phyloP scores from a whole-genome alignment of 2,329 filamentous ascomycete genomes.

The Sarocladium strictum region DNA sequence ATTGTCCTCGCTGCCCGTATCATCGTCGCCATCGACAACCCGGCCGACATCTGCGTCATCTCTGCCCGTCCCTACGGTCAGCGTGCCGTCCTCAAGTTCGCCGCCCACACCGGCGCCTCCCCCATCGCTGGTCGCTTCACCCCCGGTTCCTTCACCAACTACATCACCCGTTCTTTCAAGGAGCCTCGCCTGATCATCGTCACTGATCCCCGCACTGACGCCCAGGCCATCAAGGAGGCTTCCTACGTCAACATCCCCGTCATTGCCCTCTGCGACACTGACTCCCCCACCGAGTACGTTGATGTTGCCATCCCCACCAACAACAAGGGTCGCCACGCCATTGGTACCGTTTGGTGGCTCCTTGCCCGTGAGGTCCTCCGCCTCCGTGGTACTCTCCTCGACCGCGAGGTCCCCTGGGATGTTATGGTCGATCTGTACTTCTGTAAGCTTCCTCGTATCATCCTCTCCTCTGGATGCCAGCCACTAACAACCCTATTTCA shows the following conservation, averaged over 20 bases:
- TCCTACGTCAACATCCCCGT: slow-evolving; percentile 99
- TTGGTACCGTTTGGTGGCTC: slow-evolving; percentile 99
- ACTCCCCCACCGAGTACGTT: slow-evolving; percentile 99
- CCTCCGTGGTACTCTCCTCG: slow-evolving; percentile 92
- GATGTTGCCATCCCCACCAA: slow-evolving; percentile 99
- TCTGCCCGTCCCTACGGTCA: slow-evolving; percentile 99
- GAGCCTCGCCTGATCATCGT: slow-evolving; percentile 99
- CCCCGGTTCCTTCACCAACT: slow-evolving; percentile 99
- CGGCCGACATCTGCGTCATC: slow-evolving; percentile 98
- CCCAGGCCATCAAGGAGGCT: slow-evolving; percentile 99
- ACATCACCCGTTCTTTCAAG: slow-evolving; percentile 99
- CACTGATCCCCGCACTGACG: slow-evolving; percentile 98
- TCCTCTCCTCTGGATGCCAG: neutral
- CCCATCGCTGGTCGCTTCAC: slow-evolving; percentile 99
- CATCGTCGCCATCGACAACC: slow-evolving; percentile 99
- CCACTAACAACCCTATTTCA: slow-evolving; percentile 23
- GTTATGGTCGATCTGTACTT: slow-evolving; percentile 99
- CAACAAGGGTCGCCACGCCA: slow-evolving; percentile 99
- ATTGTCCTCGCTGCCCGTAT: slow-evolving; percentile 98
- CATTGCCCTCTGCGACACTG: slow-evolving; percentile 97
- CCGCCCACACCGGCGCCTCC: slow-evolving; percentile 93
- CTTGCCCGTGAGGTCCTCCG: slow-evolving; percentile 99
- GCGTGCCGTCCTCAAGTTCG: slow-evolving; percentile 99
- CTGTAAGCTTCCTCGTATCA: slow-evolving; percentile 48
- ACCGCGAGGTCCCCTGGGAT: slow-evolving; percentile 96